Conservation (phyloP, 139 green algal species). For the Spirogloea muscicola region DNA sequence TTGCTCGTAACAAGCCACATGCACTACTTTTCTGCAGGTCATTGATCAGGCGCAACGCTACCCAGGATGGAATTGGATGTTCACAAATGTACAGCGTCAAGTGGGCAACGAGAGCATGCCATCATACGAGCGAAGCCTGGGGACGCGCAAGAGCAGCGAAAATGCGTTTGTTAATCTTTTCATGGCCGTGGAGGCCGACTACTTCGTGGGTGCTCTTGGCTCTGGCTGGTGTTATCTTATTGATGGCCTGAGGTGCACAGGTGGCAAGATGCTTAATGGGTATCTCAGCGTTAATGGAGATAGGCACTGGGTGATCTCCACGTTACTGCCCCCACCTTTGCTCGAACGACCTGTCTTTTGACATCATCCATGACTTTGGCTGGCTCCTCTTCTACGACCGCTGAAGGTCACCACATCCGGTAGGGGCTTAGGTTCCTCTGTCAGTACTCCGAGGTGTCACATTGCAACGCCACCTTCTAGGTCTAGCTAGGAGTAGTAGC, state of each 20-base stretch:
- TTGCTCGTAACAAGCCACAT: too few species aligned
- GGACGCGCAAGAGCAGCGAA: neutral
- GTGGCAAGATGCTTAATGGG: constrained; percentile 3
- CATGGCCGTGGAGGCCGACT: constrained; percentile 14
- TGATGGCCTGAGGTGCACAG: constrained; percentile 14
- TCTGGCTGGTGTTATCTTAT: constrained; percentile 19
- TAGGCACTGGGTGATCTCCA: constrained; percentile 20
- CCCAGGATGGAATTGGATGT: neutral
- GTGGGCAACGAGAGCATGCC: constrained; percentile 12
- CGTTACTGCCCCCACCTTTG: too few species aligned
- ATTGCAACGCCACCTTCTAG: too few species aligned
- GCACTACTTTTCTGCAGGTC: too few species aligned
- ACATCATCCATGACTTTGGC: too few species aligned
- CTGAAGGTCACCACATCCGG: too few species aligned
- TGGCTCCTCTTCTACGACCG: too few species aligned
- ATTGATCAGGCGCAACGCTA: neutral
- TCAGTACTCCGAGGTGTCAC: too few species aligned
- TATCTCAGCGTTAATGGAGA: constrained; percentile 19
- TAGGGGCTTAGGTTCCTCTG: too few species aligned
- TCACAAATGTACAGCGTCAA: neutral
- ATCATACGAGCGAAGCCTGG: constrained; percentile 4
- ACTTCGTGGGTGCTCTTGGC: constrained; percentile 17
- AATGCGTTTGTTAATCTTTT: constrained; percentile 33
- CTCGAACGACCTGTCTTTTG: too few species aligned
- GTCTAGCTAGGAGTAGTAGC: too few species aligned